Percentiles rank a stretch among this genome's conserved stretches.
Conservation (phyloP, 1,284 basidiomycete genomes). For the Tetrapyrgos nigripes region DNA sequence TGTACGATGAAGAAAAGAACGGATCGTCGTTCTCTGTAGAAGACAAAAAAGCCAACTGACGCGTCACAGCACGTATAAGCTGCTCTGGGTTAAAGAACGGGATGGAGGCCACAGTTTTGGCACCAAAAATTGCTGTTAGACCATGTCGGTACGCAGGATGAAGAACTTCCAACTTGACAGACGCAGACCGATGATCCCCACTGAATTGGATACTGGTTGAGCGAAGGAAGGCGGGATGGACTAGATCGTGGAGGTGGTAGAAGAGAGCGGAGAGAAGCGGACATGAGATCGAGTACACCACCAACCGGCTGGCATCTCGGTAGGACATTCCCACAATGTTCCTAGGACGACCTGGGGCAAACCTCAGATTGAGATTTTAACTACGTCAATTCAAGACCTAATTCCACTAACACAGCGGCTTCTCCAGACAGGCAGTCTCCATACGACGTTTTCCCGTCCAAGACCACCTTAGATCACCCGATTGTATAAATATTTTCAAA, state of each 20-base stretch:
- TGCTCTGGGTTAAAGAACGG: background rate
- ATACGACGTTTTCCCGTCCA: too few relatives aligned
- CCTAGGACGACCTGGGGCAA: too few relatives aligned
- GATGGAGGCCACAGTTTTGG: background rate
- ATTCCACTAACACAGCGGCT: too few relatives aligned
- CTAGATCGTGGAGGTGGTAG: slow-evolving; percentile 26
- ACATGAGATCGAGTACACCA: slow-evolving; percentile 21
- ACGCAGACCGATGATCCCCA: background rate
- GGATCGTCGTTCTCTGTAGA: too few relatives aligned
- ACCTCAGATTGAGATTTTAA: too few relatives aligned
- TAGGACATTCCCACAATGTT: too few relatives aligned
- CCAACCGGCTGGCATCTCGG: slow-evolving; percentile 15
- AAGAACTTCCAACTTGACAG: background rate
- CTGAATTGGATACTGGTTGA: background rate
- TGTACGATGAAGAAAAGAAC: background rate
- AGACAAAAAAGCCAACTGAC: background rate
- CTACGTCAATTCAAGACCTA: too few relatives aligned
- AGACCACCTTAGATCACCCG: too few relatives aligned
- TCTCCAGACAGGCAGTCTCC: too few relatives aligned
- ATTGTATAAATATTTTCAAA: too few relatives aligned
- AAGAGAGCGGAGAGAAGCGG: slow-evolving; percentile 25
- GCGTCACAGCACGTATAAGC: background rate
- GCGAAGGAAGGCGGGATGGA: slow-evolving; percentile 23
- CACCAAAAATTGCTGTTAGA: too few relatives aligned
- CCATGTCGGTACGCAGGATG: background rate